Conservation (phyloP, 257 asterid species). For the Solanum acaule region DNA sequence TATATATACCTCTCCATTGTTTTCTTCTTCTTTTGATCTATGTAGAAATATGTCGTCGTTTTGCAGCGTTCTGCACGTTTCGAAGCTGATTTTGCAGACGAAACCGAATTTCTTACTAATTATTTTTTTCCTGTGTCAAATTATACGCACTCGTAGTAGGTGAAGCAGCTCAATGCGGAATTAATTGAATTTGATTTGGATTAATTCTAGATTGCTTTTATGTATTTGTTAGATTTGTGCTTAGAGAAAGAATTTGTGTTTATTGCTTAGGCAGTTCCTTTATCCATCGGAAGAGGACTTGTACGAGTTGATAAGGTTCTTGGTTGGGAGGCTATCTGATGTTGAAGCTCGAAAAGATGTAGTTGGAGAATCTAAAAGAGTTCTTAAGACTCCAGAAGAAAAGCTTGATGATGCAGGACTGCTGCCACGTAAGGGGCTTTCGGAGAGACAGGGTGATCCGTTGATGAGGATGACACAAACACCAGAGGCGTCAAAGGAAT, state of each 20-base stretch:
- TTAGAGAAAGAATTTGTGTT: conserved; percentile 9
- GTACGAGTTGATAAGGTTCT: conserved; percentile 48
- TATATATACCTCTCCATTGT: neutral
- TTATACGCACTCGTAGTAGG: neutral
- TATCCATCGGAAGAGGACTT: conserved; percentile 69
- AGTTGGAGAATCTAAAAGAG: conserved; percentile 5
- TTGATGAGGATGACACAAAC: conserved; percentile 6
- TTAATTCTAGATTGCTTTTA: neutral
- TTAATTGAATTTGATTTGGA: neutral
- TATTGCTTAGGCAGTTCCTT: conserved; percentile 63
- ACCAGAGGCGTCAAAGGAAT: neutral
- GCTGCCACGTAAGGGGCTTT: conserved; percentile 2
- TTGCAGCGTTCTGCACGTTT: neutral
- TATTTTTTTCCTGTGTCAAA: neutral
- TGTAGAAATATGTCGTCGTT: neutral
- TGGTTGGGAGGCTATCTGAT: conserved; percentile 43
- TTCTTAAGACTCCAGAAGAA: neutral
- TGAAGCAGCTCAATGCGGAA: neutral
- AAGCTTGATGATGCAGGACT: neutral
- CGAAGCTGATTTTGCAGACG: neutral
- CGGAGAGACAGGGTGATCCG: conserved; percentile 3
- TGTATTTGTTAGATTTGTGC: neutral
- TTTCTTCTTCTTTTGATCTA: neutral
- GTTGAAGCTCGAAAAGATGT: conserved; percentile 10
- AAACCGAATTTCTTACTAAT: neutral